Base-by-base conservation (phyloP, 257 asterid species). In the Nicotiana tomentosiformis region DNA sequence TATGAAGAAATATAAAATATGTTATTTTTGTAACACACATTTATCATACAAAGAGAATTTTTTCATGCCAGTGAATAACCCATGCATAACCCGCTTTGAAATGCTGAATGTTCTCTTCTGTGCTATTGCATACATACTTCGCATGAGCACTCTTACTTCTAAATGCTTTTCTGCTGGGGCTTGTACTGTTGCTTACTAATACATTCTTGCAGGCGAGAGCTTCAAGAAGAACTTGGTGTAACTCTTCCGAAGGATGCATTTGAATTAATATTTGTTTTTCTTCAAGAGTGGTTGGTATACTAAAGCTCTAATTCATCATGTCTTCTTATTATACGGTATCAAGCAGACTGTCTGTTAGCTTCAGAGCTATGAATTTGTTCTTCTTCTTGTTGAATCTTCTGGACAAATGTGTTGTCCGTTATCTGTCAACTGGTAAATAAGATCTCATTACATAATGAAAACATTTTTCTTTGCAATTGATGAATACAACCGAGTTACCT, bases 171-270 rank as follows among this genome's bases (percentile, higher is more conserved):
- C 77, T 56, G 29, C 5, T 62, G 66, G 60, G 32, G 58, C 67
- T 77, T 84, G 18, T 74, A 74, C 62, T 74, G 46, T 79, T 66
- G 62, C 77, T 64, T 30, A 77, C 17, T 84, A 82, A 83, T 81
- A 77, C 82, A 46, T 88, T 87, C 77, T 81, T 86, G 74, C 88
- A 96, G 99, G 97, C 90, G 98, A 92, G 98, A 96, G 86, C 95
- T 96, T 88, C 92, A 94, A 12, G 99, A 96, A 85, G 99, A 96
- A 89, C 99, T 96, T 80, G 99, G 98, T 51, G 84, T 94, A 82
- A 83, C 72, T 82, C 98, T 96, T 86, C 99, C 98, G 7, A 91
- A 90, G 91, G 98, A 94, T 87, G 98, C 99, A 77, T 94, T 94
- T 83, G 98, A 96, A 81, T 86, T 89, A 85, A 84, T 96, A 67